These are phyloP conservation scores for Ricinus communis DNA, from an alignment of 345 rosid genomes.

Conservation along the genomic window DNA sequence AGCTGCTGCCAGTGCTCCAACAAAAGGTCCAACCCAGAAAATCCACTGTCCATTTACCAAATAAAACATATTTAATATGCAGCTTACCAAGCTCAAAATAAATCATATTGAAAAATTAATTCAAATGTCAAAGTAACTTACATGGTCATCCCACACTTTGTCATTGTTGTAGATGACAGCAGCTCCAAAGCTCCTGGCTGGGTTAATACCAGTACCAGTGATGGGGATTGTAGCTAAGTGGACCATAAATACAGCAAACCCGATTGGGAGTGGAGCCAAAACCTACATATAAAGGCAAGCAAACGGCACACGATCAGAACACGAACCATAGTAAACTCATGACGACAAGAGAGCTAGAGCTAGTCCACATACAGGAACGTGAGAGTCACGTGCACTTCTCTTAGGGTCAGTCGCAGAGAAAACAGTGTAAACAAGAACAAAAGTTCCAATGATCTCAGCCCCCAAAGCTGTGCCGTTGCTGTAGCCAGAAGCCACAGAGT, in stretches of 20 bases:
- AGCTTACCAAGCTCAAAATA: not conserved
- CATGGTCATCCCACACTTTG: slow-evolving; percentile 64
- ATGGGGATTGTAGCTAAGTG: slow-evolving; percentile 74
- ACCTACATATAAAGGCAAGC: slow-evolving; percentile 17
- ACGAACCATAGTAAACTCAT: too few species aligned
- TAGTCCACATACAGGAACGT: slow-evolving; percentile 56
- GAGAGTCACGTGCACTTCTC: slow-evolving; percentile 86
- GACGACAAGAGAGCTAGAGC: too few species aligned
- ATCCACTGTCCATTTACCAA: slow-evolving; percentile 50
- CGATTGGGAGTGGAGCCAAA: slow-evolving; percentile 79
- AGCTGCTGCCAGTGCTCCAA: slow-evolving; percentile 74
- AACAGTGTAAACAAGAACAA: slow-evolving; percentile 73
- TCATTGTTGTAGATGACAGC: slow-evolving; percentile 54
- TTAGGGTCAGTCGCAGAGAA: slow-evolving; percentile 91
- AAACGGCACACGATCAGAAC: too few species aligned
- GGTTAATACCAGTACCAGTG: slow-evolving; percentile 71
- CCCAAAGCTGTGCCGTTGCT: slow-evolving; percentile 71
- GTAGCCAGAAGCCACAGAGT: slow-evolving; percentile 52
- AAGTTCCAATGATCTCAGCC: slow-evolving; percentile 81
- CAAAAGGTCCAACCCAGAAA: slow-evolving; percentile 71
- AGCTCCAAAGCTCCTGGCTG: slow-evolving; percentile 67
- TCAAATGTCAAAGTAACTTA: slow-evolving; percentile 9
- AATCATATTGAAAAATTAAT: not conserved
- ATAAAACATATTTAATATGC: not conserved
- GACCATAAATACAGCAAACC: slow-evolving; percentile 71